phyloP scores from a whole-genome alignment of 176 grass and related monocot species.

The Oryza punctata region DNA sequence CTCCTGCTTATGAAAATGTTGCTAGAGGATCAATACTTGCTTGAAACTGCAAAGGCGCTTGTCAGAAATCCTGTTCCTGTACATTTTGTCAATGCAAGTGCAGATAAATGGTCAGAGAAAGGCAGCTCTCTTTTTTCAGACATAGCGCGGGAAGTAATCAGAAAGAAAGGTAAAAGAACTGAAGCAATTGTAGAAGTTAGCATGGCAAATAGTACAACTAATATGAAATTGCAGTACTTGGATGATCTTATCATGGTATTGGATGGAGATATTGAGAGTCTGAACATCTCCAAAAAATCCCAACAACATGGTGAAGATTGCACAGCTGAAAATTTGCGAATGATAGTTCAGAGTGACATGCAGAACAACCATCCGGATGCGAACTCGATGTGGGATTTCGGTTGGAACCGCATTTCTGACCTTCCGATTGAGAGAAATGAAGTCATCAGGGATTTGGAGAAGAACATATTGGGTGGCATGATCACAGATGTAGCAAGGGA shows the following conservation, averaged over 20 bases:
- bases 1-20: slow-evolving; percentile 53
- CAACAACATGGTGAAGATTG: not conserved
- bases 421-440: slow-evolving; percentile 54
- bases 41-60: slow-evolving; percentile 56
- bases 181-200: slow-evolving; percentile 34
- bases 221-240: slow-evolving; percentile 35
- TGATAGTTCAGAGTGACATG: slow-evolving; percentile 68
- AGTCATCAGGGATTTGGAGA: slow-evolving; percentile 68
- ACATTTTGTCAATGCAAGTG: slow-evolving; percentile 8
- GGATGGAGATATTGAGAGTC: slow-evolving; percentile 63
- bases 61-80: slow-evolving; percentile 43
- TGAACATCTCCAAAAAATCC: slow-evolving; percentile 47
- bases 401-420: slow-evolving; percentile 48
- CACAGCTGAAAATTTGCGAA: slow-evolving; percentile 40
- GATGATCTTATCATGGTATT: slow-evolving; percentile 73
- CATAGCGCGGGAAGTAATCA: slow-evolving; percentile 56
- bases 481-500: slow-evolving; percentile 79
- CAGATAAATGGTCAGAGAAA: slow-evolving; percentile 45
- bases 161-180: slow-evolving; percentile 64
- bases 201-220: not conserved
- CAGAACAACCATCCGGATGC: slow-evolving; percentile 54
- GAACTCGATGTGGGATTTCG: slow-evolving; percentile 83
- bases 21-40: slow-evolving; percentile 60
- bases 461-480: slow-evolving; percentile 68
- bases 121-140: slow-evolving; percentile 61